Evolutionary conservation across 257 asterid species (phyloP).

Genomic region (Capsicum chinense): DNA sequence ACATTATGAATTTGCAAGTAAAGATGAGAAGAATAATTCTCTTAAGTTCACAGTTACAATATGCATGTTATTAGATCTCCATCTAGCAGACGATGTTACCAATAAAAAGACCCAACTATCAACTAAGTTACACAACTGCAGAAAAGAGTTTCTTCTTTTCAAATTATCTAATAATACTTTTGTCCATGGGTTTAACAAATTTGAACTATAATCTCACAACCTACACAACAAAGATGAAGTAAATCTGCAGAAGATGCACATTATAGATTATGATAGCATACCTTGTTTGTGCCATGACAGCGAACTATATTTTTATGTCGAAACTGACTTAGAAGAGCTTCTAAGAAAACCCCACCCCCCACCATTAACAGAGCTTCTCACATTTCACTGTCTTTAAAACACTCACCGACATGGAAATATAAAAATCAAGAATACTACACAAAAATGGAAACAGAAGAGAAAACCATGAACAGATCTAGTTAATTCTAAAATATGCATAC

Average conservation of each 20-base stretch:
- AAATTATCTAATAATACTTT: not conserved
- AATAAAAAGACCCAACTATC: not conserved
- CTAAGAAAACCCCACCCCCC: too few species aligned
- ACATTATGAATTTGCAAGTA: not conserved
- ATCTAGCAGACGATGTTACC: not conserved
- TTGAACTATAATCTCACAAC: not conserved
- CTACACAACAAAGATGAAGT: not conserved
- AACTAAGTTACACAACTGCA: constrained; percentile 4
- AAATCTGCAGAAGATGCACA: constrained; percentile 22
- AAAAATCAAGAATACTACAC: too few species aligned
- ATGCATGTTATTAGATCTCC: not conserved
- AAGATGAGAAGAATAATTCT: not conserved
- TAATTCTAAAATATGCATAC: too few species aligned
- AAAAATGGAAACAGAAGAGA: too few species aligned
- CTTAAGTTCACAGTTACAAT: not conserved
- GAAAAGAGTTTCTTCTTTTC: not conserved
- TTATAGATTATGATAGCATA: constrained; percentile 35
- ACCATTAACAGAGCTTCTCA: too few species aligned
- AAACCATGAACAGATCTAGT: too few species aligned
- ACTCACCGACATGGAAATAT: too few species aligned
- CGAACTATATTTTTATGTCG: constrained; percentile 92
- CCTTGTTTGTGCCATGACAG: constrained; percentile 87
- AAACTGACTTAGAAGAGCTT: constrained; percentile 77
- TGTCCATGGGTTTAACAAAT: constrained; percentile 5
- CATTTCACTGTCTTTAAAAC: too few species aligned